Conservation (phyloP, 371 early-diverging fungal genomes). For the Sanchytrium tribonematis region DNA sequence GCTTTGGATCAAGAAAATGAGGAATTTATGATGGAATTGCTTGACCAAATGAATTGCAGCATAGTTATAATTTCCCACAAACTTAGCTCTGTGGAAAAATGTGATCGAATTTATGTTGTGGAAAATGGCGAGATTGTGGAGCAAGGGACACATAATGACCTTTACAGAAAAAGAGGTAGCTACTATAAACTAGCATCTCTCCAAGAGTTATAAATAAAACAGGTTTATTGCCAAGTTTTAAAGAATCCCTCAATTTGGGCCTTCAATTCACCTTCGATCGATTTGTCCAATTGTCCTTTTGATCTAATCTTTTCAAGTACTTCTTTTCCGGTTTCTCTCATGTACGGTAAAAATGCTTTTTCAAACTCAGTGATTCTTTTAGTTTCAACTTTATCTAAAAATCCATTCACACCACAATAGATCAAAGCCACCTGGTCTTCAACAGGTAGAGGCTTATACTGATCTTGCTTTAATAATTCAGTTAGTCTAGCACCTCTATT, state of each 20-base stretch:
- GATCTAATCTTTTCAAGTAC: background rate
- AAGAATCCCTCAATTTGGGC: background rate
- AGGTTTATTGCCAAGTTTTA: background rate
- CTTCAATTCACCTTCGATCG: background rate
- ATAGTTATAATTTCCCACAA: slow-evolving; percentile 12
- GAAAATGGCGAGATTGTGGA: slow-evolving; percentile 36
- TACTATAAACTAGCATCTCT: slow-evolving; percentile 11
- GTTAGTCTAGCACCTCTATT: slow-evolving; percentile 88
- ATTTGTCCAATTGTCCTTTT: background rate
- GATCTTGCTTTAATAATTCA: slow-evolving; percentile 76
- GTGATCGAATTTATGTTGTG: slow-evolving; percentile 23
- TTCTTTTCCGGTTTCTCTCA: slow-evolving; percentile 8
- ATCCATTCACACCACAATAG: slow-evolving; percentile 60
- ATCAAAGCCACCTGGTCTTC: slow-evolving; percentile 78
- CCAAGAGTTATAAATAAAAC: background rate
- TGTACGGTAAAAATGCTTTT: slow-evolving; percentile 53
- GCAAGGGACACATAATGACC: slow-evolving; percentile 34
- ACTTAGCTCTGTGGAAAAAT: slow-evolving; percentile 6
- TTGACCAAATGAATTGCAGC: slow-evolving; percentile 5
- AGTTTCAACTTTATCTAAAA: slow-evolving; percentile 78
- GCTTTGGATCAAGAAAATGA: slow-evolving; percentile 18
- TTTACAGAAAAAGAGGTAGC: slow-evolving; percentile 16
- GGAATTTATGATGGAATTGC: background rate
- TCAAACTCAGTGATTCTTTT: slow-evolving; percentile 68
- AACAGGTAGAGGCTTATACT: slow-evolving; percentile 66